Conservation (phyloP, 768 basidiomycete genomes). For the Rhizopogon vinicolor region DNA sequence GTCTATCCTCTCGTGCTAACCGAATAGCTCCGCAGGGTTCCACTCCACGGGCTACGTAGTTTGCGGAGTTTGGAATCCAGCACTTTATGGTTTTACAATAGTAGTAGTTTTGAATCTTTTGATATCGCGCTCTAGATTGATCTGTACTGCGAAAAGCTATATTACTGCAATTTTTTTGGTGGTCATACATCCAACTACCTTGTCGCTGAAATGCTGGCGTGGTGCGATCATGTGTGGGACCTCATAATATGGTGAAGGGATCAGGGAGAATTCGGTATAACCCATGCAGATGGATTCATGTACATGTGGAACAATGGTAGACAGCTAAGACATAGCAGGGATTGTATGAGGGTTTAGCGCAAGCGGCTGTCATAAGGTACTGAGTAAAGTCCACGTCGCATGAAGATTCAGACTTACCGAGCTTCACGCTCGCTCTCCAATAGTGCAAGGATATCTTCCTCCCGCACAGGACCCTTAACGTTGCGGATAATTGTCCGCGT, state of each 20-base stretch:
- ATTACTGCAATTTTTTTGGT: neutral
- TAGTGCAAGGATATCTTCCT: slow-evolving; percentile 94
- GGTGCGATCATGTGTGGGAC: neutral
- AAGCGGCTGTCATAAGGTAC: neutral
- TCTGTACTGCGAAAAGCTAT: neutral
- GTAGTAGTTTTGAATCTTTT: neutral
- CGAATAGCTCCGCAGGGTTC: too few species aligned
- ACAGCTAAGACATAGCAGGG: neutral
- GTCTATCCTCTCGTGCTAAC: too few species aligned
- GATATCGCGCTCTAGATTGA: neutral
- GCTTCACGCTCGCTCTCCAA: slow-evolving; percentile 99
- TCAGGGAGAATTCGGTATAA: neutral
- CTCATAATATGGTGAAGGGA: neutral
- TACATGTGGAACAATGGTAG: slow-evolving; percentile 1
- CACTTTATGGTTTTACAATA: neutral
- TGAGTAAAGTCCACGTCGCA: neutral
- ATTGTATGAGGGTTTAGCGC: neutral
- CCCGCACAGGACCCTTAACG: slow-evolving; percentile 96
- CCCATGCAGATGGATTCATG: slow-evolving; percentile 3
- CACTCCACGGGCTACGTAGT: too few species aligned
- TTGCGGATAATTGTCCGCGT: slow-evolving; percentile 96
- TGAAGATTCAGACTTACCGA: slow-evolving; percentile 47
- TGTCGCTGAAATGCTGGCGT: neutral
- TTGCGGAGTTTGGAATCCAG: too few species aligned
- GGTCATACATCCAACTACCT: neutral